Conservation (phyloP, 768 basidiomycete species). For the Lactarius psammicola region DNA sequence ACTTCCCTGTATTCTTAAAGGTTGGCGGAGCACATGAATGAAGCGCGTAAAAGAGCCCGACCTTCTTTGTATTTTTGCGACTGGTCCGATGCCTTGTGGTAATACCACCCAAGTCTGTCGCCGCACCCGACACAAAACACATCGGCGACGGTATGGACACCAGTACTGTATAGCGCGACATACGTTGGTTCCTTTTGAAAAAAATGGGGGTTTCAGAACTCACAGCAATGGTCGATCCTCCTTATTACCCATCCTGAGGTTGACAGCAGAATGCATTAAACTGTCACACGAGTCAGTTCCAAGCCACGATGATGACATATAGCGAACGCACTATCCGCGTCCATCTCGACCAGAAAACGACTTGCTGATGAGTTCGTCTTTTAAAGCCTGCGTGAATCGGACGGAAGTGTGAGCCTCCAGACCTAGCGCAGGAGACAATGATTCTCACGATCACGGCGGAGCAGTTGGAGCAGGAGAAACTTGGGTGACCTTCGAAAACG, state of each 20-base stretch:
- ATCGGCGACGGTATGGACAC: conserved; percentile 79
- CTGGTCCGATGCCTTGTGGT: conserved; percentile 72
- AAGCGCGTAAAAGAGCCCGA: conserved; percentile 31
- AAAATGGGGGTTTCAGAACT: conserved; percentile 27
- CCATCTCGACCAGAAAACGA: conserved; percentile 82
- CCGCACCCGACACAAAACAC: conserved; percentile 78
- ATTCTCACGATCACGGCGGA: conserved; percentile 63
- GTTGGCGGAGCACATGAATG: not conserved
- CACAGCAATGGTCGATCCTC: conserved; percentile 77
- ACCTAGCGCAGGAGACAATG: conserved; percentile 9
- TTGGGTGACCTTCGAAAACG: conserved; percentile 63
- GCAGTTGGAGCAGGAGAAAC: conserved; percentile 66
- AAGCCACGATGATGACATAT: not conserved
- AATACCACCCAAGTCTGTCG: conserved; percentile 79
- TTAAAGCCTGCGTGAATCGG: conserved; percentile 52
- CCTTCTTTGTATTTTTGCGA: conserved; percentile 89
- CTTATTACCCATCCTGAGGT: conserved; percentile 67
- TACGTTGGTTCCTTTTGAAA: conserved; percentile 6
- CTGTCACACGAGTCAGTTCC: conserved; percentile 38
- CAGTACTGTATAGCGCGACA: conserved; percentile 50
- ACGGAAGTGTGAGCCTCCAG: conserved; percentile 1
- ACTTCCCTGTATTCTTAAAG: conserved; percentile 59
- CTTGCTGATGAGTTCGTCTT: conserved; percentile 85
- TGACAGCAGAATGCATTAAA: conserved; percentile 73
- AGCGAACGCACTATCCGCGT: conserved; percentile 64